phyloP scores from a whole-genome alignment of 139 green algal species.

The Yamagishiella unicocca region DNA sequence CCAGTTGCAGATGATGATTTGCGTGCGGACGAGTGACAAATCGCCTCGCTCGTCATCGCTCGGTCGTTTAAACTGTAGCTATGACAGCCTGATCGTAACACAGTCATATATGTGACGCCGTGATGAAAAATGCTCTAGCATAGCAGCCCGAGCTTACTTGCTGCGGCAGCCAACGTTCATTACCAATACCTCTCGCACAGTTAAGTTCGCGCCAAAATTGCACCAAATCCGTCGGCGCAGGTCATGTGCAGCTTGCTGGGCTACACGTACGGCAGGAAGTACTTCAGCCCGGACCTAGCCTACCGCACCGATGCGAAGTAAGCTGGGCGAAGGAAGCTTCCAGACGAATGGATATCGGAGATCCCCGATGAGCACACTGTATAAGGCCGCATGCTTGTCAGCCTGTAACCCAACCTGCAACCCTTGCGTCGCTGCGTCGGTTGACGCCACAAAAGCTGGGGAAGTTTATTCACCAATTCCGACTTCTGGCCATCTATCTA shows the following conservation, averaged over 20 bases:
- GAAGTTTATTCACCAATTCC: neutral
- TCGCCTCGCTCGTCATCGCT: neutral
- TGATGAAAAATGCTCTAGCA: neutral
- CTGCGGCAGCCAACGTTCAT: neutral
- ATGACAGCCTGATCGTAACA: neutral
- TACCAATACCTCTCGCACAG: neutral
- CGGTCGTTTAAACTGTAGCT: neutral
- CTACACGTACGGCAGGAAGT: constrained; percentile 18
- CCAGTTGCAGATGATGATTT: neutral
- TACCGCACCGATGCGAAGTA: neutral
- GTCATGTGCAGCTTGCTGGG: constrained; percentile 19
- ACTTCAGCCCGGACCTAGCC: neutral
- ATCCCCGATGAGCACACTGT: neutral
- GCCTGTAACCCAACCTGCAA: neutral
- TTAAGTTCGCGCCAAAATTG: too few relatives aligned
- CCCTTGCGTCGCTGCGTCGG: neutral
- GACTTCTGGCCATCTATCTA: too few relatives aligned
- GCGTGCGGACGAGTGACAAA: too few relatives aligned
- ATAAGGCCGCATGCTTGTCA: neutral
- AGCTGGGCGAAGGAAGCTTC: neutral
- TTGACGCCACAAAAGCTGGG: neutral
- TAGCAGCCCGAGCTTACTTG: neutral
- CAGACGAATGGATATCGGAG: neutral
- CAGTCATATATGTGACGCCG: neutral
- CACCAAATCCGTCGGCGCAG: neutral